Base-by-base conservation (phyloP, 495 filamentous ascomycete species). In the Lophium mytilinum region DNA sequence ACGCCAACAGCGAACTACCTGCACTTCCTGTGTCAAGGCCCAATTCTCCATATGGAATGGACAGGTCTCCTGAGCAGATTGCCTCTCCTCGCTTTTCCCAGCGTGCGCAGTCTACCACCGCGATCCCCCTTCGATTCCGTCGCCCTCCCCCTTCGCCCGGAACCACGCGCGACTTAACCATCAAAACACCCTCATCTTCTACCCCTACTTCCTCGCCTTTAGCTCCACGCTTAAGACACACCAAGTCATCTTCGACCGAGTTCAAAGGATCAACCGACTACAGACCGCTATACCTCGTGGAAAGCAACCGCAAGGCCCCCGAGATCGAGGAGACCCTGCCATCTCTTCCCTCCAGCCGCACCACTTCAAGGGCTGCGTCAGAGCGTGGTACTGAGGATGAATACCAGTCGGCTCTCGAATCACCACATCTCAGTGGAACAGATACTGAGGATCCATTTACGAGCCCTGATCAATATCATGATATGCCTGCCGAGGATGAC, bases 211-310 rank as follows among this genome's bases (percentile, higher is more conserved):
- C 35, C 21, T 68, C 71, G 33, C 68, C 69, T 43, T 36, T 61
- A n/a, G 49, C 60, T 4, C n/a, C 62, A 18, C 42, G 57, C 9
- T 14, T 52, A 11, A 48, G 54, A 11, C 65, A 68, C 48, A 53
- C 56, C 48, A 62, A 67, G 19, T 24, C 60, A 9, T 39, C 52
- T n/a, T 73, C 71, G 4, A 61, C 53, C 8, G 70, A 73, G 57
- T 69, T 69, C 62, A 62, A 55, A 41, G 41, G 34, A 14, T 58
- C 58, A 8, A 55, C 62, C 11, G 71, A 71, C 30, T 67, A 69
- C 51, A 55, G 70, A 19, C 73, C 73, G 6, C 45, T 76, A 18
- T 74, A 73, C 55, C 67, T 76, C 14, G 61, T 75, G 9, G 73
- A 76, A 51, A 61, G 67, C 10, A 73, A 73, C 49, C 66, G 69